Percentiles rank a stretch among this genome's conserved stretches.
Conservation (phyloP, 192 early-diverging fungal species). For the Podila epigama region DNA sequence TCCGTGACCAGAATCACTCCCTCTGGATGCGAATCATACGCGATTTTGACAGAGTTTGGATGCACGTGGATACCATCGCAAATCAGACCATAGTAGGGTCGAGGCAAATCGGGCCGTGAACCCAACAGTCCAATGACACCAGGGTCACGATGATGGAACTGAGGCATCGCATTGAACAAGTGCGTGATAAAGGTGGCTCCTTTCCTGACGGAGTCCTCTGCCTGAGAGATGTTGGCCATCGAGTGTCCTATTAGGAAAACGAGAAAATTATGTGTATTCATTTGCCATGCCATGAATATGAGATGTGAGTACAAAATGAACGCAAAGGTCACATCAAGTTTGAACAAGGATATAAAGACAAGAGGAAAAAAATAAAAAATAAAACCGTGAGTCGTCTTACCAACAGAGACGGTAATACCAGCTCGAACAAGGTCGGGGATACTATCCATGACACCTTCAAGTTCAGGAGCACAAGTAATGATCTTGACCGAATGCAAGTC, state of each 20-base stretch:
- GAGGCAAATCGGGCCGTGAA: constrained; percentile 52
- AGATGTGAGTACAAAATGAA: background rate
- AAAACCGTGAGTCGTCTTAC: constrained; percentile 11
- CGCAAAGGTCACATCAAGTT: background rate
- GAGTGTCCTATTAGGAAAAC: constrained; percentile 60
- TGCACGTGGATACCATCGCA: constrained; percentile 86
- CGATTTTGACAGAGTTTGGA: constrained; percentile 82
- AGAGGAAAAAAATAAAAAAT: background rate
- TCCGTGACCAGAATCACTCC: constrained; percentile 85
- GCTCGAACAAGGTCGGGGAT: constrained; percentile 71
- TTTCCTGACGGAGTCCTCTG: constrained; percentile 61
- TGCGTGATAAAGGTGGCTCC: constrained; percentile 81
- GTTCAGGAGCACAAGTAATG: constrained; percentile 82
- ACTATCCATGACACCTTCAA: constrained; percentile 70
- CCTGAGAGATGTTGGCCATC: constrained; percentile 66
- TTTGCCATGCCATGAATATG: no score
- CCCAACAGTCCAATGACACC: constrained; percentile 82
- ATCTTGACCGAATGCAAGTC: constrained; percentile 57
- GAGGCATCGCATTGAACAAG: constrained; percentile 87
- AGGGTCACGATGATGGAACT: constrained; percentile 89
- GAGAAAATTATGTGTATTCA: background rate
- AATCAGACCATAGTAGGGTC: constrained; percentile 86
- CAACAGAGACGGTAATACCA: constrained; percentile 66
- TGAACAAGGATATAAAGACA: background rate
- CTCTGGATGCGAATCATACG: constrained; percentile 78